Percentiles rank a stretch among this genome's conserved stretches.
Conservation (phyloP, 148 eudicot species). For the Euryodendron excelsum region DNA sequence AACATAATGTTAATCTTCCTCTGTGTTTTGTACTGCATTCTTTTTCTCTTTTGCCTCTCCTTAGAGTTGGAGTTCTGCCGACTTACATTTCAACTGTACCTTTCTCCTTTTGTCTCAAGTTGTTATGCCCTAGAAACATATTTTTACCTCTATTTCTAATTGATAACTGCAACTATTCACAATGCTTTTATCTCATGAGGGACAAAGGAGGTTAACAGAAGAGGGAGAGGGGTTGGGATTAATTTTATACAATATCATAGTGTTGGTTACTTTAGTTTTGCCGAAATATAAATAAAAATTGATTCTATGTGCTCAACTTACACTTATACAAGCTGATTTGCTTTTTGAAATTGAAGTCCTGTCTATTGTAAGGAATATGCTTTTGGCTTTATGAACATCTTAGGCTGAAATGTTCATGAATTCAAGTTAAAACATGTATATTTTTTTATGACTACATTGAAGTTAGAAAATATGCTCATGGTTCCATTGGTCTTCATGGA, state of each 20-base stretch:
- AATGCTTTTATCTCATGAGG: not conserved
- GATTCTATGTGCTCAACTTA: not conserved
- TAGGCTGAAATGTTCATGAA: no score
- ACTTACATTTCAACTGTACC: no score
- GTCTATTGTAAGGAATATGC: not conserved
- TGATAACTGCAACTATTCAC: not conserved
- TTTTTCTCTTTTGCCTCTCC: no score
- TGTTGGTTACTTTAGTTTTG: not conserved
- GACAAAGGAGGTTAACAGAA: not conserved
- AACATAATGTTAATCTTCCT: no score
- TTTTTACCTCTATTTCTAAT: not conserved
- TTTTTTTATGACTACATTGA: no score
- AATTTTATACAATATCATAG: not conserved
- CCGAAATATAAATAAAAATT: not conserved
- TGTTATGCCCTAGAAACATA: not conserved
- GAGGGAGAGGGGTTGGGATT: not conserved
- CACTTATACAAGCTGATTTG: not conserved
- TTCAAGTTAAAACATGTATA: no score
- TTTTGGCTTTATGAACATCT: not conserved
- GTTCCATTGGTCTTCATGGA: not conserved
- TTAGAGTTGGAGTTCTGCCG: no score
- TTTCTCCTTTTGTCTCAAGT: not conserved
- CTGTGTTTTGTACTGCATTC: no score
- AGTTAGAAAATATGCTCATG: not conserved
- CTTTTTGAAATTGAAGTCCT: not conserved